Conservation (phyloP, 208 protist species). For the Angomonas deanei region DNA sequence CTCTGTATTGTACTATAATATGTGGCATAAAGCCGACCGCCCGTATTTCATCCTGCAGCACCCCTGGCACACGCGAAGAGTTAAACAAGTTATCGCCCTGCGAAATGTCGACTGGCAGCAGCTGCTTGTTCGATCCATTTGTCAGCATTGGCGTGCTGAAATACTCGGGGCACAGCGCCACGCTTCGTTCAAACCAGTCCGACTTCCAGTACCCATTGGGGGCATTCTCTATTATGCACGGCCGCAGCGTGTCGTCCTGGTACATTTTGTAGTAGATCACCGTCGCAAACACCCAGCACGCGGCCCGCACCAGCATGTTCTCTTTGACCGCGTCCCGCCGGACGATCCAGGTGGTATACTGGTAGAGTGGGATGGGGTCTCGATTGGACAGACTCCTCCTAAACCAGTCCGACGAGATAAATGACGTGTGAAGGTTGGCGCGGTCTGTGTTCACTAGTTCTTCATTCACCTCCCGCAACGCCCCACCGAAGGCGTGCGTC, state of each 20-base stretch:
- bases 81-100: conserved; percentile 82
- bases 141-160: conserved; percentile 47
- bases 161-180: conserved; percentile 51
- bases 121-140: conserved; percentile 38
- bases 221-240: conserved; percentile 33
- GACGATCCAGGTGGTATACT: conserved; percentile 47
- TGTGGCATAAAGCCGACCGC: conserved; percentile 55
- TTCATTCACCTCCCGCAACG: conserved; percentile 54
- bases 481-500: conserved; percentile 39
- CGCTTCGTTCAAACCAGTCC: conserved; percentile 81
- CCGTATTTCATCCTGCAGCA: conserved; percentile 75
- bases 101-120: conserved; percentile 77
- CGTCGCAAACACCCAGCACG: conserved; percentile 69
- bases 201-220: conserved; percentile 36
- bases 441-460: conserved; percentile 68
- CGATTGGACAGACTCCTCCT: conserved; percentile 53
- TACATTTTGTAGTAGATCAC: conserved; percentile 70
- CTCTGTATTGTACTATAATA: conserved; percentile 71
- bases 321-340: conserved; percentile 40
- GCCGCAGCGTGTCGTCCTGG: conserved; percentile 60
- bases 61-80: conserved; percentile 65
- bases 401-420: conserved; percentile 78
- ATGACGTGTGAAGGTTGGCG: conserved; percentile 83
- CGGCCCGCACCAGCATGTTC: conserved; percentile 51
- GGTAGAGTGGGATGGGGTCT: conserved; percentile 55